These are phyloP conservation scores for Udeniomyces megalosporus DNA, from an alignment of 768 basidiomycete species.

Conservation along the genomic window DNA sequence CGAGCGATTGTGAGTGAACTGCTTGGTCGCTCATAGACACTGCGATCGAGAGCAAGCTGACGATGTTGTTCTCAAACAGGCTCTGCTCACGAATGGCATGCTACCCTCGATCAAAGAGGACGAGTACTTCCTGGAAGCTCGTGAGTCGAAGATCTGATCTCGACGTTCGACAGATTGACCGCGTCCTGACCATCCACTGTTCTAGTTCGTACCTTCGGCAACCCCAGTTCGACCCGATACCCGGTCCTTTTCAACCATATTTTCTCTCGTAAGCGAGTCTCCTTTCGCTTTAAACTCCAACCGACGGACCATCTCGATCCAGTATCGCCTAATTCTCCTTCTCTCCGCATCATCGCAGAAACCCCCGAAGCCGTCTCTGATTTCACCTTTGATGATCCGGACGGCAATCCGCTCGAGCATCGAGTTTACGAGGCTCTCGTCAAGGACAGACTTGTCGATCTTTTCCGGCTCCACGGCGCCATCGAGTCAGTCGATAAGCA, in stretches of 20 bases:
- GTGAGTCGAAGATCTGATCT: no score
- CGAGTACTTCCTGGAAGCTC: constrained; percentile 15
- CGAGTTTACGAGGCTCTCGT: constrained; percentile 34
- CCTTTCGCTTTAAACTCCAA: not conserved
- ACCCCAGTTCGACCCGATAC: constrained; percentile 11
- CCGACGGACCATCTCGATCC: not conserved
- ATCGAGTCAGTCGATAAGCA: constrained; percentile 36
- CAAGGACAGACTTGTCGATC: constrained; percentile 53
- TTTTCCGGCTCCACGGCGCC: constrained; percentile 80
- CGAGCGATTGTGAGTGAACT: not conserved
- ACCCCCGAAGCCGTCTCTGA: constrained; percentile 14
- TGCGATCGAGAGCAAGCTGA: no score
- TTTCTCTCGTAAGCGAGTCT: constrained; percentile 5
- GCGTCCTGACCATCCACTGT: no score
- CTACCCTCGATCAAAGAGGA: constrained; percentile 15
- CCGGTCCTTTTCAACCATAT: constrained; percentile 13
- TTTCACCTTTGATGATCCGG: constrained; percentile 15
- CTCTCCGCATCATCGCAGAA: not conserved
- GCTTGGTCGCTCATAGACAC: no score
- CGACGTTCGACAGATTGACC: no score
- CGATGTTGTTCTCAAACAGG: no score
- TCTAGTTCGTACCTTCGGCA: constrained; percentile 6
- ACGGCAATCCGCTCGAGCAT: constrained; percentile 8
- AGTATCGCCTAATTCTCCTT: no score
- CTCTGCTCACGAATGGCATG: constrained; percentile 5